Conservation (phyloP, 257 asterid genomes). For the Solanum lycopersicoides region DNA sequence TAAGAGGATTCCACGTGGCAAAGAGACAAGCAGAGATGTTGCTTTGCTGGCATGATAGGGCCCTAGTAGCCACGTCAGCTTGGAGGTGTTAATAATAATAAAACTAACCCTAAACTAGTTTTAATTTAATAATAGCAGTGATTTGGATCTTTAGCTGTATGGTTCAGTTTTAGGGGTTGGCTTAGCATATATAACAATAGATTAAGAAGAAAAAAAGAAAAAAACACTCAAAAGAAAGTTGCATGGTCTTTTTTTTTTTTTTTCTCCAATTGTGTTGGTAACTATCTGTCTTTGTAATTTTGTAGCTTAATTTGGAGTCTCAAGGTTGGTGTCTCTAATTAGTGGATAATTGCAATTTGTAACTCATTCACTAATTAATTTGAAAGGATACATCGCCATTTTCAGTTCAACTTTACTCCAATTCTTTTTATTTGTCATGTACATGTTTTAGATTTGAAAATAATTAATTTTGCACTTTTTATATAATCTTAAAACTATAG, state of each 20-base stretch:
- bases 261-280: not conserved
- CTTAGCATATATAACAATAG: not conserved
- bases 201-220: not conserved
- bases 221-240: not conserved
- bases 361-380: not conserved
- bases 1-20: conserved; percentile 80
- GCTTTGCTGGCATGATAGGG: conserved; percentile 97
- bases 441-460: not conserved
- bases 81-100: conserved; percentile 48
- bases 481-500: too few relatives aligned
- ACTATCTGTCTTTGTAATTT: not conserved
- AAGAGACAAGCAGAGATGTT: conserved; percentile 85
- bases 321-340: not conserved
- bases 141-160: not conserved
- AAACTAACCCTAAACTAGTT: not conserved
- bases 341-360: not conserved
- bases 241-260: not conserved
- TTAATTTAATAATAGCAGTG: not conserved
- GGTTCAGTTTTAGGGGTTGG: conserved; percentile 7
- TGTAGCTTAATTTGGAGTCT: not conserved
- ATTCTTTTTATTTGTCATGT: not conserved
- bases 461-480: not conserved
- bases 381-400: not conserved
- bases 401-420: not conserved
- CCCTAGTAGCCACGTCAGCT: conserved; percentile 81